Percentiles rank a stretch among this genome's conserved stretches.
phyloP scores from a whole-genome alignment of 805 yeast genomes.

The Kodamaea kakaduensis region DNA sequence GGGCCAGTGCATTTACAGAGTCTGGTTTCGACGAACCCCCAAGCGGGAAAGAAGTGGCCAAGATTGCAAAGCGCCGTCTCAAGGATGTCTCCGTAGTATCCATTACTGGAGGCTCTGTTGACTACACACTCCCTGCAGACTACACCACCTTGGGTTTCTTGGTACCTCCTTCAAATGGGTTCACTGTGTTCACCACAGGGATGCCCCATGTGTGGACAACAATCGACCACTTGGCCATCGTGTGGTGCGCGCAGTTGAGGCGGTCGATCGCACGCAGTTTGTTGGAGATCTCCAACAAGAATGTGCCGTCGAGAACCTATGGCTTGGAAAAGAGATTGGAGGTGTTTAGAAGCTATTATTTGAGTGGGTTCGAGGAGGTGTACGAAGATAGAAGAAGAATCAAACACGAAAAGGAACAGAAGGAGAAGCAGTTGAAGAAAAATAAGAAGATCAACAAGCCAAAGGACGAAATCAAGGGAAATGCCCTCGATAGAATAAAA shows the following conservation, averaged over 20 bases:
- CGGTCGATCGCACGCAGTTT: slow-evolving; percentile 55
- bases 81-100: slow-evolving; percentile 68
- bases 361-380: slow-evolving; percentile 28
- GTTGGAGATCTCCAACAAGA: slow-evolving; percentile 54
- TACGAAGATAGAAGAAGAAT: no score
- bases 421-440: no score
- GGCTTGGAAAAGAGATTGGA: slow-evolving; percentile 55
- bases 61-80: slow-evolving; percentile 35
- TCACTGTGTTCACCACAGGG: slow-evolving; percentile 79
- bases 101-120: slow-evolving; percentile 83
- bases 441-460: no score
- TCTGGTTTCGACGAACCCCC: slow-evolving; percentile 13
- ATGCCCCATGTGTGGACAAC: slow-evolving; percentile 93
- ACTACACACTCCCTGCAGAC: slow-evolving; percentile 82
- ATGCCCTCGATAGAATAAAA: no score
- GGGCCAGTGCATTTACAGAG: slow-evolving; percentile 60
- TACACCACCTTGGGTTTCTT: slow-evolving; percentile 72
- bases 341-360: slow-evolving; percentile 41
- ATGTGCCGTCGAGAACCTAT: slow-evolving; percentile 46
- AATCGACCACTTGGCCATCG: slow-evolving; percentile 89
- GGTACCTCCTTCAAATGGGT: slow-evolving; percentile 71
- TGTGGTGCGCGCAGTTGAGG: slow-evolving; percentile 92
- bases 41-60: background rate
- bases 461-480: no score
- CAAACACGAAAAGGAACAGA: no score